phyloP scores from a whole-genome alignment of 306 rosid genomes.

The Trichosanthes truncata region DNA sequence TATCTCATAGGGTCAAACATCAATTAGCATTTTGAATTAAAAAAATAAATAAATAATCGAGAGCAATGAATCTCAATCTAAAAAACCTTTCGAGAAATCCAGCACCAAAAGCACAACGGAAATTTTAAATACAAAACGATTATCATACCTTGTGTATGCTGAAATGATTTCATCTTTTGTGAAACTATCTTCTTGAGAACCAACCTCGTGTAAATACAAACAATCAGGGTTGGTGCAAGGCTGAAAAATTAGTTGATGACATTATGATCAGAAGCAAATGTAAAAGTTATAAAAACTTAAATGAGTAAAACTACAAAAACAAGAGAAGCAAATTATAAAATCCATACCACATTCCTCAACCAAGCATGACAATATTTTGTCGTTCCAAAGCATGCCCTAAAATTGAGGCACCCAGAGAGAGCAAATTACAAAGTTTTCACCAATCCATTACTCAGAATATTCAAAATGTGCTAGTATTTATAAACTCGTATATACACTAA shows the following conservation, averaged over 20 bases:
- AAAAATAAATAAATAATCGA: background rate
- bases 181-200: constrained; percentile 87
- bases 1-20: background rate
- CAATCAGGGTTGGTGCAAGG: constrained; percentile 99
- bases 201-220: constrained; percentile 83
- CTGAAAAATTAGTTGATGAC: constrained; percentile 29
- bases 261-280: background rate
- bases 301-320: background rate
- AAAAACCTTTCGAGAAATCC: background rate
- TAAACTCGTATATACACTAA: constrained; percentile 8
- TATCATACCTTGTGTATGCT: constrained; percentile 69
- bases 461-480: background rate
- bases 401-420: background rate
- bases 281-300: constrained; percentile 13
- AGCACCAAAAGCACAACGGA: background rate
- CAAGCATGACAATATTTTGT: constrained; percentile 99
- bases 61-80: background rate
- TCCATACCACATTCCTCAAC: constrained; percentile 86
- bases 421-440: background rate
- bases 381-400: constrained; percentile 99
- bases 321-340: background rate
- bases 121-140: background rate
- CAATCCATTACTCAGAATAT: background rate
- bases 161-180: constrained; percentile 96
- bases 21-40: background rate